These are phyloP conservation scores for Talaromyces sp. DNA, from an alignment of 2,329 filamentous ascomycete genomes.

Conservation along the genomic window DNA sequence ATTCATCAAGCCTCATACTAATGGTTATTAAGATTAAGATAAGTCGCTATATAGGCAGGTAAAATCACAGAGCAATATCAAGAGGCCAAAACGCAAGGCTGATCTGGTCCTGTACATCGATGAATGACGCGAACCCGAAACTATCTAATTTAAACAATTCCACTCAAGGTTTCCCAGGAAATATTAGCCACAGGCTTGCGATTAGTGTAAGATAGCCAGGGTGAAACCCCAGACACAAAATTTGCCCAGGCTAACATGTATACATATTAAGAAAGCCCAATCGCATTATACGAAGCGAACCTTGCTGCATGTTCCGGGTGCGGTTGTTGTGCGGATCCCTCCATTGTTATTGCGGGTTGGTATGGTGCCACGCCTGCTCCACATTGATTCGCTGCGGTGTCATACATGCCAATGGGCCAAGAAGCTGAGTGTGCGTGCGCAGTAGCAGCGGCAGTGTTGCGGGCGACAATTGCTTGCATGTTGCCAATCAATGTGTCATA, in stretches of 20 bases:
- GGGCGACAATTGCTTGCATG: constrained; percentile 1
- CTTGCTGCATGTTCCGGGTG: neutral
- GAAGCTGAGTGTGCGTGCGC: neutral
- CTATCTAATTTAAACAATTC: neutral
- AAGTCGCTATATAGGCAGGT: neutral
- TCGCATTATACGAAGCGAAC: constrained; percentile 1
- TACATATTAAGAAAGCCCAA: constrained; percentile 7
- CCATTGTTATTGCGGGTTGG: constrained; percentile 3
- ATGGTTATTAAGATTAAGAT: neutral
- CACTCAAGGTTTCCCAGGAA: neutral
- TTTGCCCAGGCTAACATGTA: neutral
- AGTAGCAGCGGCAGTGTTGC: neutral
- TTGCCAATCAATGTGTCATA: constrained; percentile 11
- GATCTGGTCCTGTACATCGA: neutral
- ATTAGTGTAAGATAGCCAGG: neutral
- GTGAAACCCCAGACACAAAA: neutral
- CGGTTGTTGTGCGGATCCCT: neutral
- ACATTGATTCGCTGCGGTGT: neutral
- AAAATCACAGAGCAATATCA: neutral
- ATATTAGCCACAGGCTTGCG: neutral
- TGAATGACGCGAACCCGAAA: constrained; percentile 6
- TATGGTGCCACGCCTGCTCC: neutral
- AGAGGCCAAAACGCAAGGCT: neutral
- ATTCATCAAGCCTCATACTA: neutral
- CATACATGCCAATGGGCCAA: constrained; percentile 7